Percentiles rank a stretch among this genome's conserved stretches.
phyloP scores from a whole-genome alignment of 192 early-diverging fungal genomes.

The Entomortierella beljakovae region DNA sequence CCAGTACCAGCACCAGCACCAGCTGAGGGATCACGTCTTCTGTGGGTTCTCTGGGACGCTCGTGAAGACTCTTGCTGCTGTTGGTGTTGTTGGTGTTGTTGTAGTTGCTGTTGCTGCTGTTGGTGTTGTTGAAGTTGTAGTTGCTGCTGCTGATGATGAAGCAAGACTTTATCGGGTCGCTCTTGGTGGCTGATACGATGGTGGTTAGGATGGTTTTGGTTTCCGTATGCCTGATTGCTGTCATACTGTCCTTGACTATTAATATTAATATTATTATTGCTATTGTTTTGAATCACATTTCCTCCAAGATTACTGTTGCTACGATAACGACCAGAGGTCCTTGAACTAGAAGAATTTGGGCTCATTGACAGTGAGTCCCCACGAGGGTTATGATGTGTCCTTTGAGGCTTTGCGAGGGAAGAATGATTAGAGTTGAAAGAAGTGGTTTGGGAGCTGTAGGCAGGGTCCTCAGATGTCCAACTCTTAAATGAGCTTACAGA shows the following conservation, averaged over 20 bases:
- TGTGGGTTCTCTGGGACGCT: conserved; percentile 7
- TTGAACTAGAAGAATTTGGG: not conserved
- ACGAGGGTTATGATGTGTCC: conserved; percentile 5
- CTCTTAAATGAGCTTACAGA: conserved; percentile 28
- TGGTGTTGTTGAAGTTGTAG: too few relatives aligned
- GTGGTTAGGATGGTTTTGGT: not conserved
- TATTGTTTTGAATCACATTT: conserved; percentile 11
- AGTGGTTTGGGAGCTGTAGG: conserved; percentile 14
- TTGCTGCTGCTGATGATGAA: conserved; percentile 12
- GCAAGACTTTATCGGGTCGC: not conserved
- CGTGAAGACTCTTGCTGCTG: conserved; percentile 2
- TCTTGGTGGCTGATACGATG: not conserved
- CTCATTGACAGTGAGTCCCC: conserved; percentile 13
- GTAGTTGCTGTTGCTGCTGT: too few relatives aligned
- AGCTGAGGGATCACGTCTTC: conserved; percentile 14
- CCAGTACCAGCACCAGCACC: not conserved
- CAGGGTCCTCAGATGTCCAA: conserved; percentile 44
- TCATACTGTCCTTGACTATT: not conserved
- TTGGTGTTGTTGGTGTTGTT: conserved; percentile 12
- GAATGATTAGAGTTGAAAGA: conserved; percentile 9
- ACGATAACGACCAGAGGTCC: conserved; percentile 11
- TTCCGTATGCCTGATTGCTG: not conserved
- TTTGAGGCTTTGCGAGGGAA: not conserved
- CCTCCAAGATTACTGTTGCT: conserved; percentile 39
- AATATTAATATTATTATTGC: not conserved